Base-by-base conservation (phyloP, 108 stramenopile genomes). In the Pseudonitzschia pungens region DNA sequence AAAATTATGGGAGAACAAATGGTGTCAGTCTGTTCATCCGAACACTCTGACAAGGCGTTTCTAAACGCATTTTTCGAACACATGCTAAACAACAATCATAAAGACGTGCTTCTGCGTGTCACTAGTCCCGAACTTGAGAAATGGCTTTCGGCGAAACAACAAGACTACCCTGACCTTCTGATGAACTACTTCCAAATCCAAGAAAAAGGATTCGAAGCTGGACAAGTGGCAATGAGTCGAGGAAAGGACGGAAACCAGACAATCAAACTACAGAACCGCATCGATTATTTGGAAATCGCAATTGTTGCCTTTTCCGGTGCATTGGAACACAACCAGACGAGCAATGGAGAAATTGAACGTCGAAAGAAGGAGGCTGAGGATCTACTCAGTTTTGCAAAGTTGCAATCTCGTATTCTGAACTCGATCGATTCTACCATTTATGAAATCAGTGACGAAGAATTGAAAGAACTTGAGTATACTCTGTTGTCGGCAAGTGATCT, bases 181-280 rank as follows among this genome's bases (percentile, higher is more conserved):
- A 84, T 88, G 81, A 77, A 76, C 22, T 91, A 92, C 73, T 94
- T 86, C 59, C 78, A 84, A 21, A 68, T 92, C 54, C 95, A 92
- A 58, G 73, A 74, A 22, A 82, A 82, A 28, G 44, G 88, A 41
- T n/a, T 79, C 15, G 70, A 89, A 33, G 92, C 92, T 50, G 91
- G 87, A 33, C 81, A 88, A 55, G 70, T 86, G 6, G 86, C 91
- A 69, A 77, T 55, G 64, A 69, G 77, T 15, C 73, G 65, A 41
- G 95, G 89, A 9, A 71, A 63, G 18, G 77, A 81, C 26, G 52
- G 54, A 0, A 64, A 70, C 29, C 52, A 76, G 44, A 80, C 78
- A 1, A 64, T 89, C 1, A 65, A 71, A 20, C 72, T 95, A 42
- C 78, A 77, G 26, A 81, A 84, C 56, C 77, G 94, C 27, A 86